Evolutionary conservation across 345 rosid species (phyloP), one percentile per base, ranked within the genome.

Genomic region (Lagerstroemia speciosa): DNA sequence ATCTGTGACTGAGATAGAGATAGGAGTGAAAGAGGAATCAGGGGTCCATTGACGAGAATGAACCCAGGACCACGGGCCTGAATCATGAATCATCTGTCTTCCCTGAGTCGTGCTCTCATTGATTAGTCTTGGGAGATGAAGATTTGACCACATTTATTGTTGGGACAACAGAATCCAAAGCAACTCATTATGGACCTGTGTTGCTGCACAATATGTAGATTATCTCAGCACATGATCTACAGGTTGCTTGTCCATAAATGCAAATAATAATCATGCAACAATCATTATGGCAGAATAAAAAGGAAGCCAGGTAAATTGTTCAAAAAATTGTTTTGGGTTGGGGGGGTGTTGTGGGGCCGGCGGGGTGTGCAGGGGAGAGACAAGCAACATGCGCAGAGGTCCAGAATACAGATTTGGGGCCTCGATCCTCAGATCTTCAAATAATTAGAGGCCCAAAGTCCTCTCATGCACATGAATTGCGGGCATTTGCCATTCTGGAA

Each of bases 101-200:
- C 3, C 16, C 19, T 15, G 48, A 43, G 15, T 43, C 19, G 3
- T 12, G 22, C 50, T 11, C 41, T 29, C 5, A 26, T 65, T 45
- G 36, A 40, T 43, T 65, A 16, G 68, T 41, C 48, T 65, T 43
- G 68, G 24, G 52, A 65, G 30, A 33, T 46, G 36, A 65, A 40
- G 57, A 33, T 66, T 45, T 66, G 69, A 66, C 69, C 37, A 12
- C 69, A 66, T 66, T 66, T 43, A 45, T 43, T 66, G 58, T 53
- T 26, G 55, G 55, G 55, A 30, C 46, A 11, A 33, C 27, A 17
- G 69, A 66, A 66, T 66, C 69, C 69, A 43, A 66, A 29, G 69
- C 24, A 36, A 66, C 69, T 45, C 41, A 29, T n/a, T 53, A 20
- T 66, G 69, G 69, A 66, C 69, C 41, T 43, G 37, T 50, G 69